Conservation (phyloP, 495 filamentous ascomycete species). For the Staphylotrichum tortipilum region DNA sequence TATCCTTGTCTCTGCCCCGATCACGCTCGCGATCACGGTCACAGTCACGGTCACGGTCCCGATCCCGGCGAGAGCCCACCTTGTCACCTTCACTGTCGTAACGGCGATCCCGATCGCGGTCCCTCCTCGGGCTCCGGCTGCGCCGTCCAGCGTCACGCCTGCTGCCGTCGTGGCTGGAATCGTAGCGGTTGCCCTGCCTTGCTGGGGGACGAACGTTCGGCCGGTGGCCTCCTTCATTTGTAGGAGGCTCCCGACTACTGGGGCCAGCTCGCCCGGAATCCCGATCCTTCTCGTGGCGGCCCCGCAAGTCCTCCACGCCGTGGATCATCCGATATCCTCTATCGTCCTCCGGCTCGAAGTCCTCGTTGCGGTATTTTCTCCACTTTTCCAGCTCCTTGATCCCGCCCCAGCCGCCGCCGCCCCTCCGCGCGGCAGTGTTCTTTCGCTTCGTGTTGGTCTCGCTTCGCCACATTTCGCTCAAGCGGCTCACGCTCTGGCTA, state of each 20-base stretch:
- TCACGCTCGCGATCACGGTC: conserved; percentile 17
- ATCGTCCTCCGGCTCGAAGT: conserved; percentile 35
- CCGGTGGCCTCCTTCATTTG: conserved; percentile 3
- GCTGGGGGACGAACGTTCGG: conserved; percentile 5
- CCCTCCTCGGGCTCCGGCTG: conserved; percentile 33
- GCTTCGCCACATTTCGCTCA: conserved; percentile 85
- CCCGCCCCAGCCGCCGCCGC: conserved; percentile 86
- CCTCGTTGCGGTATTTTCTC: conserved; percentile 74
- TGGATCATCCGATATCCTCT: conserved; percentile 72
- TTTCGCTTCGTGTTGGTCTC: conserved; percentile 78
- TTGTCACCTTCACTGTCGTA: conserved; percentile 12
- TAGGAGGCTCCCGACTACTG: conserved; percentile 1
- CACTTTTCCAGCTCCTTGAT: conserved; percentile 79
- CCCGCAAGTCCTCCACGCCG: conserved; percentile 59
- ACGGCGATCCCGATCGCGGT: conserved; percentile 18
- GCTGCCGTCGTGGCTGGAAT: conserved; percentile 12
- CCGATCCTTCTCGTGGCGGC: conserved; percentile 30
- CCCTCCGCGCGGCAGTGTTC: conserved; percentile 37
- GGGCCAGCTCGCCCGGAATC: conserved; percentile 2
- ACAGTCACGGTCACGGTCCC: conserved; percentile 25
- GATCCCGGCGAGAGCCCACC: no score
- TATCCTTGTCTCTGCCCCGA: background rate
- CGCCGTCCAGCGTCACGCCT: conserved; percentile 18
- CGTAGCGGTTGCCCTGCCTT: conserved; percentile 7
- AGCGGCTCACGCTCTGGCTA: conserved; percentile 86